Evolutionary conservation across 2,329 filamentous ascomycete species (phyloP), one percentile per base, ranked within the genome.

Genomic region (Amylocarpus encephaloides): DNA sequence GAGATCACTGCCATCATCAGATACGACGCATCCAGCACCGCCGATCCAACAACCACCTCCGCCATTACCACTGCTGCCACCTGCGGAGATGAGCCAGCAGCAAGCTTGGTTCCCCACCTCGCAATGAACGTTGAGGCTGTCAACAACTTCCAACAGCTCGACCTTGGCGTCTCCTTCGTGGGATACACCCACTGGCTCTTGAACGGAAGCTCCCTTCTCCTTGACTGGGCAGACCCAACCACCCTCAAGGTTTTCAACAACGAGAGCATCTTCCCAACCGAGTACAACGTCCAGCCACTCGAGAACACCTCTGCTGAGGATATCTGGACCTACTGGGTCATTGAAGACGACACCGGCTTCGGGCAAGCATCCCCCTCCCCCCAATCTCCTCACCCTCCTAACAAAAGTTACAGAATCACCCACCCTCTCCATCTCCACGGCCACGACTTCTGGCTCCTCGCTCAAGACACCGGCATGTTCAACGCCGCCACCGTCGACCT

Each of bases 211-310:
- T 70, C 70, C 7, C 69, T 78, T 62, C 46, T 67, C 5, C 65
- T 77, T 5, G 67, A 77, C 49, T 77, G 74, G 67, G 61, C 61
- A 7, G 60, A 74, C 44, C 75, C 76, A 5, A 77, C 74, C 0
- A 63, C 72, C 3, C 51, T 64, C 45, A 60, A 58, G n/a, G 58
- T 70, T 22, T 59, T 55, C 48, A 63, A 64, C 10, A 56, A 62
- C 18, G 63, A 66, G 18, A 34, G 39, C 5, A 56, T 60, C 50
- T 67, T 55, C 22, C 64, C 63, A 1, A 61, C 61, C 0, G 56
- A 57, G 6, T 63, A 63, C 48, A 65, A 64, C 34, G 55, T 62
- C 12, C 46, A 59, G 4, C 77, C 74, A 3, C 69, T 85, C 12
- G 38, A 43, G 12, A 36, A 34, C 5, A 29, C 30, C 26, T 19